Evolutionary conservation across 371 early-diverging fungal genomes (phyloP).

Genomic region (Syncephalastrum contaminatum): DNA sequence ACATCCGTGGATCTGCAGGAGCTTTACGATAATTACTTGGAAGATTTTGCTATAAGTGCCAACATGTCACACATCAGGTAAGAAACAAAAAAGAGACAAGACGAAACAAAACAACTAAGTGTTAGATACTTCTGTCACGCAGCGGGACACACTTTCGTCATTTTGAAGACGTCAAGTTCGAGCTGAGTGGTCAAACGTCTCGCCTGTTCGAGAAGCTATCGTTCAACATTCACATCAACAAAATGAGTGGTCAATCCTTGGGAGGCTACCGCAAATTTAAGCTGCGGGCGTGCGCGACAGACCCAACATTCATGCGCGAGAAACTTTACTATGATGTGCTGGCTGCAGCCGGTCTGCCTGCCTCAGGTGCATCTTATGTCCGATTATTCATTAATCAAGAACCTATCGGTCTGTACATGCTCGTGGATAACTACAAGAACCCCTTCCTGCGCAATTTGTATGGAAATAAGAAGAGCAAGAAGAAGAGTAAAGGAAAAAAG

Average conservation of each 20-base stretch:
- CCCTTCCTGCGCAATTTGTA: slow-evolving; percentile 29
- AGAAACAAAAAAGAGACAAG: slow-evolving; percentile 2
- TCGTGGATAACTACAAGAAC: slow-evolving; percentile 41
- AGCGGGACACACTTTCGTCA: slow-evolving; percentile 3
- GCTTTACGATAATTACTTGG: slow-evolving; percentile 23
- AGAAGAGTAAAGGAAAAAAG: background rate
- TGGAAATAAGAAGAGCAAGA: slow-evolving; percentile 8
- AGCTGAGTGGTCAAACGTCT: slow-evolving; percentile 35
- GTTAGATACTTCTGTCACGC: slow-evolving; percentile 1
- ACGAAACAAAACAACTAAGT: no score
- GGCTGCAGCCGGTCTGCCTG: slow-evolving; percentile 38
- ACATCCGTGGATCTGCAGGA: slow-evolving; percentile 8
- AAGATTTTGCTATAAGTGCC: slow-evolving; percentile 24
- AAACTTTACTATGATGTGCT: slow-evolving; percentile 52
- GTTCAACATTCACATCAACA: slow-evolving; percentile 22
- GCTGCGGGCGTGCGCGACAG: slow-evolving; percentile 35
- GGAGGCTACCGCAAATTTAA: slow-evolving; percentile 37
- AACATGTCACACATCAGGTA: slow-evolving; percentile 35
- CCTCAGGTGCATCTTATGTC: slow-evolving; percentile 40
- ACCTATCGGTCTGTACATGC: slow-evolving; percentile 42
- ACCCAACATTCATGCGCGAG: slow-evolving; percentile 53
- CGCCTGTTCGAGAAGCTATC: slow-evolving; percentile 33
- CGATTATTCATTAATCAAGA: slow-evolving; percentile 42
- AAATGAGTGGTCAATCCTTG: slow-evolving; percentile 11
- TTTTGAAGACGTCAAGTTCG: slow-evolving; percentile 11